Base-by-base conservation (phyloP, 2,329 filamentous ascomycete species). In the Fusarium sp. region DNA sequence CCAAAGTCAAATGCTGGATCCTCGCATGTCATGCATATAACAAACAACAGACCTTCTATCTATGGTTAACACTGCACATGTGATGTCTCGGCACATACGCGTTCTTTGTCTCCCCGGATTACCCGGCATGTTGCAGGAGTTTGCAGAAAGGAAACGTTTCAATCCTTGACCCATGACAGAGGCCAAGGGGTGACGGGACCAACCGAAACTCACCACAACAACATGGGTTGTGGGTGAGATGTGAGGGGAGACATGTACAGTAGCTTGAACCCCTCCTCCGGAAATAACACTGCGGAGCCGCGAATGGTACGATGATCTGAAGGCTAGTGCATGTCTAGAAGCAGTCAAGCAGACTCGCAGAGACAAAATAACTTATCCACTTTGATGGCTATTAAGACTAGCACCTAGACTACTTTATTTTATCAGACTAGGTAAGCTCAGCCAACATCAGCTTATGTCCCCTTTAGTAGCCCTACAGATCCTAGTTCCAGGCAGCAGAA, bases 271-370 rank as follows among this genome's bases (percentile, higher is more conserved):
- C 41, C 42, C 55, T 31, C 62, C 12, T 18, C 30, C 52, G 60
- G 62, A 51, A 65, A 65, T 65, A 65, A 48, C 42, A 61, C 28
- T 61, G 48, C 62, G 62, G 62, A 65, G 62, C 62, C 62, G 62
- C 54, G 42, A 6, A 52, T 66, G 62, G 48, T 54, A 55, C 63
- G 63, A 63, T 63, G n/a, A 25, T 41, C 13, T 21, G 23, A n/a
- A 49, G 45, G 37, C 19, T 41, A 41, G 34, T 61, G 48, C 9
- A 3, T 51, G 48, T 43, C 63, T 43, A 56, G 30, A 67, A 67
- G 30, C 4, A 69, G 59, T 12, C 28, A 52, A 65, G n/a, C n/a
- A n/a, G n/a, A n/a, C n/a, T n/a, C n/a, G n/a, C n/a, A n/a, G n/a
- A n/a, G n/a, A n/a, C n/a, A n/a, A n/a, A n/a, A n/a, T n/a, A n/a